These are phyloP conservation scores for Acanthamoeba royreba DNA, from an alignment of 208 protist species.

Conservation along the genomic window DNA sequence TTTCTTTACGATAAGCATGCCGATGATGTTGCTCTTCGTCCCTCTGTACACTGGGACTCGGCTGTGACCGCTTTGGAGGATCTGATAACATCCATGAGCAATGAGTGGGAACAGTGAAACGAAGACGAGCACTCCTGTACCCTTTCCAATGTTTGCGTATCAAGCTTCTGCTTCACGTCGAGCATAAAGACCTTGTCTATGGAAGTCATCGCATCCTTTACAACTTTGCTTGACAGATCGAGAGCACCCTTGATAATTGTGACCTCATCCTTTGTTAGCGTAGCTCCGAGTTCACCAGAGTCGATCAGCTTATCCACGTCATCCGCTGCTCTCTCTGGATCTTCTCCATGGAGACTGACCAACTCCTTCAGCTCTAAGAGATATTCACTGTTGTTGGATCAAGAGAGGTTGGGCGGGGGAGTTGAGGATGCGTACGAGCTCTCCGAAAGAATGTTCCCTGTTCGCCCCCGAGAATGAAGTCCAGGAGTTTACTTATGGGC, in stretches of 20 bases:
- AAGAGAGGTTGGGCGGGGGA: neutral
- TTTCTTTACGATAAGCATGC: slow-evolving; percentile 84
- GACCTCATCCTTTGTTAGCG: slow-evolving; percentile 62
- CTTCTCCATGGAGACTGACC: slow-evolving; percentile 44
- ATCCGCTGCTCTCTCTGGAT: neutral
- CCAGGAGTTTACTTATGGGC: slow-evolving; percentile 67
- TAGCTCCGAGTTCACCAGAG: neutral
- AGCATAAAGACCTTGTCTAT: slow-evolving; percentile 72
- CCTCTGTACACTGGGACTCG: slow-evolving; percentile 86
- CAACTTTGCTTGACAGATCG: slow-evolving; percentile 68
- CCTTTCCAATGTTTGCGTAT: slow-evolving; percentile 44
- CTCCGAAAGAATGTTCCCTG: slow-evolving; percentile 55
- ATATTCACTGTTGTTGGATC: neutral
- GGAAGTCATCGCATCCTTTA: slow-evolving; percentile 61
- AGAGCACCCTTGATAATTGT: slow-evolving; percentile 67
- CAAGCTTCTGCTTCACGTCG: neutral
- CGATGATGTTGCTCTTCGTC: slow-evolving; percentile 82
- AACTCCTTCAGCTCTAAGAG: slow-evolving; percentile 61
- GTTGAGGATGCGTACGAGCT: neutral
- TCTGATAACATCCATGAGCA: slow-evolving; percentile 57
- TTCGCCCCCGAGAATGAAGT: slow-evolving; percentile 61
- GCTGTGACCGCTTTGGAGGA: slow-evolving; percentile 80
- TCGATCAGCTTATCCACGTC: neutral
- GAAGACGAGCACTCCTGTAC: neutral
- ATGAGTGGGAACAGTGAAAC: neutral